phyloP scores from a whole-genome alignment of 2,329 filamentous ascomycete species.

The Xylariaceae sp. region DNA sequence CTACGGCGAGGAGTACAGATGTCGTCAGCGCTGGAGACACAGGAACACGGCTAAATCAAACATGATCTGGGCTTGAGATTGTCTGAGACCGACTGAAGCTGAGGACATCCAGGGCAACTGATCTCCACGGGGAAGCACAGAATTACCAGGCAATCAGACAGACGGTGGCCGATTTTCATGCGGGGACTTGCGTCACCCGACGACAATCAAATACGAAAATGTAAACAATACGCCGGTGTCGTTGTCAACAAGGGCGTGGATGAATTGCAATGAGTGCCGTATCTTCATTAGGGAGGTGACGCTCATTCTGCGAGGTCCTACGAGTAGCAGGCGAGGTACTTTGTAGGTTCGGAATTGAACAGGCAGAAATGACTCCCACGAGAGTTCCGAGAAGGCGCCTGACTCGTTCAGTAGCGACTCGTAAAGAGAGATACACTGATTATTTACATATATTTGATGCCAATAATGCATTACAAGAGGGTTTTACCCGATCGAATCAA shows the following conservation, averaged over 20 bases:
- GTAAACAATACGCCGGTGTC: neutral
- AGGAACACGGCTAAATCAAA: neutral
- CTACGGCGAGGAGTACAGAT: constrained; percentile 2
- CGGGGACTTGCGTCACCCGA: neutral
- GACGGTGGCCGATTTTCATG: neutral
- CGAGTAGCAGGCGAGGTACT: too few relatives aligned
- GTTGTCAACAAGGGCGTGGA: neutral
- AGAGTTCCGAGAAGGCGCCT: too few relatives aligned
- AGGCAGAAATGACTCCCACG: neutral
- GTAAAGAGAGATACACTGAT: too few relatives aligned
- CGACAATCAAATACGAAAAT: neutral
- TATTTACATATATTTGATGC: too few relatives aligned
- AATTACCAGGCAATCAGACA: too few relatives aligned
- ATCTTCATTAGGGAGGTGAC: too few relatives aligned
- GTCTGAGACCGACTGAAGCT: neutral
- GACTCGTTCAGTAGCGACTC: too few relatives aligned
- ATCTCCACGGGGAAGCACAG: neutral
- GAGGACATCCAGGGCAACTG: constrained; percentile 1
- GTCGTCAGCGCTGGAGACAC: constrained; percentile 2
- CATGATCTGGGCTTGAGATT: neutral
- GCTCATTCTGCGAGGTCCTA: too few relatives aligned
- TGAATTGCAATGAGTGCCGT: neutral
- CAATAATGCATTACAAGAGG: too few relatives aligned
- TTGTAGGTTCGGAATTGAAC: neutral
- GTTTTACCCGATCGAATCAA: too few relatives aligned